Evolutionary conservation across 192 early-diverging fungal species (phyloP).

Genomic region (Umbelopsis ramanniana): DNA sequence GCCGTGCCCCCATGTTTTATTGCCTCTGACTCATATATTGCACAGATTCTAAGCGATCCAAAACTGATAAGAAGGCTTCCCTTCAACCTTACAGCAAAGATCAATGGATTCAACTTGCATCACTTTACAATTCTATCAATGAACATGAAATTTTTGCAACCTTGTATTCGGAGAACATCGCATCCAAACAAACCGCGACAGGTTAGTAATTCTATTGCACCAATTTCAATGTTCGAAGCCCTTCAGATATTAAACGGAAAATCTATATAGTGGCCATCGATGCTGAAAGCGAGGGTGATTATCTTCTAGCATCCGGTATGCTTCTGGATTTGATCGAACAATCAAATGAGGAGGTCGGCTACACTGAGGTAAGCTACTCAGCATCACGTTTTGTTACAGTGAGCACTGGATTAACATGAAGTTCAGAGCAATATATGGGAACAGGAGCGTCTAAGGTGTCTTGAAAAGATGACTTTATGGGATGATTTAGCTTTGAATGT

Average conservation of each 20-base stretch:
- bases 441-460: slow-evolving; percentile 60
- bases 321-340: slow-evolving; percentile 45
- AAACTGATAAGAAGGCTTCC: neutral
- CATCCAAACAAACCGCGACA: slow-evolving; percentile 49
- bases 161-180: slow-evolving; percentile 63
- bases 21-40: neutral
- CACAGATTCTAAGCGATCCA: neutral
- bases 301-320: slow-evolving; percentile 50
- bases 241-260: too few relatives aligned
- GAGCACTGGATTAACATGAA: neutral
- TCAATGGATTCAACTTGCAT: slow-evolving; percentile 65
- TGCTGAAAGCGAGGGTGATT: slow-evolving; percentile 64
- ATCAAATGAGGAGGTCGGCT: slow-evolving; percentile 34
- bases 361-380: slow-evolving; percentile 40
- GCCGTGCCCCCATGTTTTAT: too few relatives aligned
- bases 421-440: slow-evolving; percentile 50
- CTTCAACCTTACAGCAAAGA: slow-evolving; percentile 19
- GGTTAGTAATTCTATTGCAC: slow-evolving; percentile 24
- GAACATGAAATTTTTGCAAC: slow-evolving; percentile 66
- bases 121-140: slow-evolving; percentile 66
- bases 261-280: slow-evolving; percentile 55
- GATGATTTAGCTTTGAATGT: slow-evolving; percentile 57
- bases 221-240: neutral
- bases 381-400: neutral
- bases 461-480: slow-evolving; percentile 68